Percentiles rank a stretch among this genome's conserved stretches.
phyloP scores from a whole-genome alignment of 1,284 basidiomycete species.

The Gomphus bonarii region DNA sequence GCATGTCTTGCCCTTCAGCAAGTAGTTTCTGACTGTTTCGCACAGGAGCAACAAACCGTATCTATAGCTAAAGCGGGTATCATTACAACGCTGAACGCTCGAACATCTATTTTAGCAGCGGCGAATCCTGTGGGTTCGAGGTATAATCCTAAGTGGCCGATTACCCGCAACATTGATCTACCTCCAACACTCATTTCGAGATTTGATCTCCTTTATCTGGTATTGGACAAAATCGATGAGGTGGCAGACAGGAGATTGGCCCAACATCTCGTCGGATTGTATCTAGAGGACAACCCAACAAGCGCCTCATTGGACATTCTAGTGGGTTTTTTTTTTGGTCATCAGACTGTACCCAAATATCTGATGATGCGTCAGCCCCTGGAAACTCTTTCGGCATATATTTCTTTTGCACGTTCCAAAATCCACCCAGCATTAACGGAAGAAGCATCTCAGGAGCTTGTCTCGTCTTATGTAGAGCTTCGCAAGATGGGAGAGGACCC shows the following conservation, averaged over 20 bases:
- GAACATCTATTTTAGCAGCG: slow-evolving; percentile 94
- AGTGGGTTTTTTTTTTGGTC: slow-evolving; percentile 34
- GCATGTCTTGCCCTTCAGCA: slow-evolving; percentile 16
- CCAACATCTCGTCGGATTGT: slow-evolving; percentile 87
- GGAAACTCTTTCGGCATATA: slow-evolving; percentile 87
- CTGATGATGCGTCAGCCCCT: slow-evolving; percentile 49
- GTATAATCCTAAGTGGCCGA: slow-evolving; percentile 85
- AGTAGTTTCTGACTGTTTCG: background rate
- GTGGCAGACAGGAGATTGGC: slow-evolving; percentile 81
- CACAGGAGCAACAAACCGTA: slow-evolving; percentile 97
- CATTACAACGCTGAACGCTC: slow-evolving; percentile 95
- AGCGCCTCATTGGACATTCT: slow-evolving; percentile 63
- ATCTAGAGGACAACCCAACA: slow-evolving; percentile 83
- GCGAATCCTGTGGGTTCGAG: slow-evolving; percentile 96
- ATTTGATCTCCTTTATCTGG: slow-evolving; percentile 96
- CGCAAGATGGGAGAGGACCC: slow-evolving; percentile 88
- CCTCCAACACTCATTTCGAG: slow-evolving; percentile 97
- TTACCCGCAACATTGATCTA: slow-evolving; percentile 80
- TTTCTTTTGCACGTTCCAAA: slow-evolving; percentile 86
- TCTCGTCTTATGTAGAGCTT: slow-evolving; percentile 86
- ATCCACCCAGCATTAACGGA: slow-evolving; percentile 87
- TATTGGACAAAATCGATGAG: slow-evolving; percentile 93
- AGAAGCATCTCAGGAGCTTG: slow-evolving; percentile 77
- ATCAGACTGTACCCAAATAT: background rate
- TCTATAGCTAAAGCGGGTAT: slow-evolving; percentile 99